These are phyloP conservation scores for Drosera capensis DNA, from an alignment of 148 eudicot genomes.

Conservation along the genomic window DNA sequence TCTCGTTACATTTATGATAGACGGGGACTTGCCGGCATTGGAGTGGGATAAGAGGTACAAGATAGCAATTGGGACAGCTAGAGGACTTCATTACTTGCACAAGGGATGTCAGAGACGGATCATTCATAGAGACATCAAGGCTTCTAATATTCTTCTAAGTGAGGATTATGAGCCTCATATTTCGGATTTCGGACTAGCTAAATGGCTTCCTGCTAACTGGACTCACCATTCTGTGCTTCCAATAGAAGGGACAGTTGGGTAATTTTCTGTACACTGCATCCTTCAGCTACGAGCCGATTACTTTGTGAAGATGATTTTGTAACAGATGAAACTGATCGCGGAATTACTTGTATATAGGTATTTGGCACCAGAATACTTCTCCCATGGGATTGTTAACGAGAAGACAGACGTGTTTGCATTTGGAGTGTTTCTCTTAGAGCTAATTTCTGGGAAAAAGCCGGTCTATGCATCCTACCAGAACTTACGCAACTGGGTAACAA, in stretches of 20 bases:
- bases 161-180: slow-evolving; percentile 87
- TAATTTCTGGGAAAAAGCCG: slow-evolving; percentile 74
- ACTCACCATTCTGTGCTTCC: slow-evolving; percentile 88
- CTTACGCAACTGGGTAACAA: slow-evolving; percentile 73
- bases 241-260: slow-evolving; percentile 99
- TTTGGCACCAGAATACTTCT: slow-evolving; percentile 92
- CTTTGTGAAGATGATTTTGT: not conserved
- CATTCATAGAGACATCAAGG: slow-evolving; percentile 83
- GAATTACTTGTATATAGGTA: slow-evolving; percentile 25
- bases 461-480: slow-evolving; percentile 83
- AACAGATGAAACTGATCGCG: not conserved
- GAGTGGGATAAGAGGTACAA: slow-evolving; percentile 79
- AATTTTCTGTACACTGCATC: not conserved
- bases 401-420: slow-evolving; percentile 96
- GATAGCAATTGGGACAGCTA: slow-evolving; percentile 75
- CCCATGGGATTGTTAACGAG: slow-evolving; percentile 93
- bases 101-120: slow-evolving; percentile 86
- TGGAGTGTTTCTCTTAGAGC: slow-evolving; percentile 75
- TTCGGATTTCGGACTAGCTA: slow-evolving; percentile 93
- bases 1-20: slow-evolving; percentile 32
- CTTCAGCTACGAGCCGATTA: not conserved
- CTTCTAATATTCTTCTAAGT: slow-evolving; percentile 56
- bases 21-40: slow-evolving; percentile 44
- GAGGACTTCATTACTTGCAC: slow-evolving; percentile 86
- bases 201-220: slow-evolving; percentile 99